Conservation (phyloP, 805 yeast genomes). For the Lipomyces starkeyi region DNA sequence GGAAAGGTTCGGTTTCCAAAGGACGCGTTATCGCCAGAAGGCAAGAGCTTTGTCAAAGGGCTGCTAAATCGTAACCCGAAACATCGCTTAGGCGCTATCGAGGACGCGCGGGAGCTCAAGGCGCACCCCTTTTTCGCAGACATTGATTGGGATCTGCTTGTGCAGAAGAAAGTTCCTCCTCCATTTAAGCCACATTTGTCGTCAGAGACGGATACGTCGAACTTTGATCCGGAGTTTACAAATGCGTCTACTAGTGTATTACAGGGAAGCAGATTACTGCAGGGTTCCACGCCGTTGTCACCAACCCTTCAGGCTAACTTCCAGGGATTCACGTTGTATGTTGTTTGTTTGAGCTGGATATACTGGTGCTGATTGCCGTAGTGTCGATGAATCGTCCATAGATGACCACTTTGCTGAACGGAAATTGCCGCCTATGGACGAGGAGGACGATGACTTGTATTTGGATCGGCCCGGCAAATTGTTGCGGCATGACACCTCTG, state of each 20-base stretch:
- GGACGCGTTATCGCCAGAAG: constrained; percentile 90
- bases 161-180: constrained; percentile 85
- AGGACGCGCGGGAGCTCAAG: constrained; percentile 90
- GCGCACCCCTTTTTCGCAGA: constrained; percentile 92
- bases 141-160: constrained; percentile 84
- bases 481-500: constrained; percentile 13
- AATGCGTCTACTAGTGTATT: constrained; percentile 85
- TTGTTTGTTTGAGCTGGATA: neutral
- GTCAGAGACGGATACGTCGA: constrained; percentile 92
- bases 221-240: constrained; percentile 98
- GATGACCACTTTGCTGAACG: constrained; percentile 70
- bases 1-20: constrained; percentile 98
- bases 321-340: constrained; percentile 81
- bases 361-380: neutral
- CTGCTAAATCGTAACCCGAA: constrained; percentile 92
- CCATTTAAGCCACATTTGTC: constrained; percentile 94
- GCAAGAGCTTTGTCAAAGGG: constrained; percentile 94
- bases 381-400: constrained; percentile 90
- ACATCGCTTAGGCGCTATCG: constrained; percentile 88
- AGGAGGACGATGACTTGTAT: constrained; percentile 33
- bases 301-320: constrained; percentile 97
- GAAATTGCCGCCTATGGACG: constrained; percentile 35
- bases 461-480: constrained; percentile 7
- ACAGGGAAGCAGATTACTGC: constrained; percentile 52
- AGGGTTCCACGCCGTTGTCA: constrained; percentile 73